A percentile compares a stretch with the other conserved stretches of the same genome.
Evolutionary conservation across 1,284 basidiomycete genomes (phyloP).

Genomic region (Bjerkandera adusta): DNA sequence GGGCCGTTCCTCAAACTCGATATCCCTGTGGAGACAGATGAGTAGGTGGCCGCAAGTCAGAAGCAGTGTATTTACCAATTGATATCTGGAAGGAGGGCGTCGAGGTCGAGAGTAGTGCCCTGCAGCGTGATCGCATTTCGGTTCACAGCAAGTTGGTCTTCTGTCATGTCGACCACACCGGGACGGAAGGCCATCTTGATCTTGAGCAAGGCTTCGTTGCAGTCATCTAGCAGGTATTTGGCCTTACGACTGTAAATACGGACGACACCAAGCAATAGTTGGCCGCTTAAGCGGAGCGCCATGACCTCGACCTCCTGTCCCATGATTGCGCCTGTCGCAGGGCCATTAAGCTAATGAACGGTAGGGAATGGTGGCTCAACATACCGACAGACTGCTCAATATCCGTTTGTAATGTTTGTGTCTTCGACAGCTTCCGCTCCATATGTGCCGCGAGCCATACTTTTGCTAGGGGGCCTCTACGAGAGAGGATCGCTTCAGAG

Average conservation of each 20-base stretch:
- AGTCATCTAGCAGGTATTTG: slow-evolving; percentile 96
- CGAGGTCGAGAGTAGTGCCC: slow-evolving; percentile 69
- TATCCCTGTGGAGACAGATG: slow-evolving; percentile 49
- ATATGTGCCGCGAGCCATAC: slow-evolving; percentile 99
- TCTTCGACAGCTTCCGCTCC: slow-evolving; percentile 96
- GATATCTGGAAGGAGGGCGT: slow-evolving; percentile 79
- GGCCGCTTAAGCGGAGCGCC: slow-evolving; percentile 93
- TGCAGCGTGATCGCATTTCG: slow-evolving; percentile 87
- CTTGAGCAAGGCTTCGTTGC: slow-evolving; percentile 92
- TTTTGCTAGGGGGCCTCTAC: slow-evolving; percentile 91
- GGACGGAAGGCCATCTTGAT: slow-evolving; percentile 97
- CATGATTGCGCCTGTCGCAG: slow-evolving; percentile 75
- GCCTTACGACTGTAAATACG: slow-evolving; percentile 97
- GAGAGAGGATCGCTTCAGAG: slow-evolving; percentile 89
- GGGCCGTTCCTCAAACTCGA: slow-evolving; percentile 71
- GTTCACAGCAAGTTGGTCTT: slow-evolving; percentile 87
- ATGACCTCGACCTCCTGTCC: slow-evolving; percentile 86
- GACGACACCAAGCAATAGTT: slow-evolving; percentile 93
- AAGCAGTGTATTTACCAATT: slow-evolving; percentile 48
- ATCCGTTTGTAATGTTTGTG: slow-evolving; percentile 90
- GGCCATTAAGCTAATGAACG: background rate
- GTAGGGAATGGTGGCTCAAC: background rate
- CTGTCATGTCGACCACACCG: slow-evolving; percentile 91
- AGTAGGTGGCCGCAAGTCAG: slow-evolving; percentile 2
- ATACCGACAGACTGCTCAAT: slow-evolving; percentile 90